Evolutionary conservation across 2,329 filamentous ascomycete species (phyloP).

Genomic region (Aspergillus sp.): DNA sequence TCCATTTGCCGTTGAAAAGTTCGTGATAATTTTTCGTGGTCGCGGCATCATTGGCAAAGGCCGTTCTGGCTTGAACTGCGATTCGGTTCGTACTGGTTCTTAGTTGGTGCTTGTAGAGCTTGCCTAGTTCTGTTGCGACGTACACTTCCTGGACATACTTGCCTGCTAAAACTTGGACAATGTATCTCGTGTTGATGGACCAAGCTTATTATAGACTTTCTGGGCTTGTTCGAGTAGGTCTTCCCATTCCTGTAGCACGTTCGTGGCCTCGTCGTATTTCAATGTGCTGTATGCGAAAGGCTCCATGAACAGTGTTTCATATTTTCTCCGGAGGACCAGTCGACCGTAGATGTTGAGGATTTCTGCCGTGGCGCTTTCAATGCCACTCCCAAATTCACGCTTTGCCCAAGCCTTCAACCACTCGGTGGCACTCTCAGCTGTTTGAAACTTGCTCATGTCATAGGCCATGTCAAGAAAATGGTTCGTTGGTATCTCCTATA

Average conservation of each 20-base stretch:
- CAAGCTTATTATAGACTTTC: constrained; percentile 55
- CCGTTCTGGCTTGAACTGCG: no score
- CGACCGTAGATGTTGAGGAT: constrained; percentile 58
- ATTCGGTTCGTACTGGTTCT: constrained; percentile 35
- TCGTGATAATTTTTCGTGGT: no score
- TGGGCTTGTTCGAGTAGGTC: constrained; percentile 55
- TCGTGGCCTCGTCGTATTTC: constrained; percentile 65
- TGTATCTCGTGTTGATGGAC: constrained; percentile 52
- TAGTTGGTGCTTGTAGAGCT: constrained; percentile 56
- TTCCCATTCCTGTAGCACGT: constrained; percentile 57
- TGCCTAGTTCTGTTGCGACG: constrained; percentile 53
- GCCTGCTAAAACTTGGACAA: constrained; percentile 64
- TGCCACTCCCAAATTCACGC: constrained; percentile 56
- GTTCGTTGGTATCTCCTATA: constrained; percentile 60
- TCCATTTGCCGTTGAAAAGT: no score
- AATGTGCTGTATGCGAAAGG: constrained; percentile 59
- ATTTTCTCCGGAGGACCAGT: constrained; percentile 61
- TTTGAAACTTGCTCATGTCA: constrained; percentile 58
- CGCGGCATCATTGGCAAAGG: no score
- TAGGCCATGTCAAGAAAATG: constrained; percentile 70
- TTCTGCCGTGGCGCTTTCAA: constrained; percentile 50
- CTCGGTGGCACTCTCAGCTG: constrained; percentile 50
- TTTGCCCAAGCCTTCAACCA: constrained; percentile 60
- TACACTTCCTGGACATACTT: constrained; percentile 57
- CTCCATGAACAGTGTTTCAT: constrained; percentile 55